Evolutionary conservation across 495 filamentous ascomycete genomes (phyloP), one percentile per base, ranked within the genome.

Genomic region (Trypethelium eluteriae): DNA sequence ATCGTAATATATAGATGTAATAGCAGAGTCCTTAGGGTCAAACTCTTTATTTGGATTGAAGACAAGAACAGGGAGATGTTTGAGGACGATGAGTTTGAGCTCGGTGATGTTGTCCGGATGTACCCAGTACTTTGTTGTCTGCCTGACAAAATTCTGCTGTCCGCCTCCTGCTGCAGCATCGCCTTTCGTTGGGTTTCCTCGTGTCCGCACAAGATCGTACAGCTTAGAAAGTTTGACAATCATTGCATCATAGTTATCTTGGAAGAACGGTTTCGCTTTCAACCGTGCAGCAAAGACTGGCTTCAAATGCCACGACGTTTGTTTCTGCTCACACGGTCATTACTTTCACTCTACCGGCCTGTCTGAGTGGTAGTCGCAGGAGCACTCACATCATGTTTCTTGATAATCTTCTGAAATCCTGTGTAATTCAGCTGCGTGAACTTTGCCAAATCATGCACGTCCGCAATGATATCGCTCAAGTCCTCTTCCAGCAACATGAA

Each of bases 101-200:
- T 99, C 94, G 3, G 94, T 98, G 74, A 99, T 94, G 73, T 99
- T 98, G 76, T 99, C 95, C 7, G 90, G 90, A 71, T 99, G 94
- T 62, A 99, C 93, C 94, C 94, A 99, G 81, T 98, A 99, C 74
- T 99, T 99, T 2, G 94, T 99, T 0, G 94, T 99, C 74, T 99
- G 91, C 18, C 94, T 87, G 65, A 99, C 84, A 72, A 99, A 99
- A 78, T 91, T 99, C 71, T 92, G 94, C 78, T 99, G 94, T 65
- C 82, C 83, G 41, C 93, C 95, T 68, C 94, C 94, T 39, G 94
- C 95, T 25, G 92, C 80, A 67, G 90, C 88, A 75, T 99, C 94
- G 65, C 94, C 94, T 75, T 89, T 91, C 69, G 91, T 88, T 0
- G 94, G 94, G 73, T 94, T 91, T 68, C 94, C 94, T 70, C 93